Evolutionary conservation across 2,329 filamentous ascomycete genomes (phyloP).

Genomic region (Aspergillus ibericus): DNA sequence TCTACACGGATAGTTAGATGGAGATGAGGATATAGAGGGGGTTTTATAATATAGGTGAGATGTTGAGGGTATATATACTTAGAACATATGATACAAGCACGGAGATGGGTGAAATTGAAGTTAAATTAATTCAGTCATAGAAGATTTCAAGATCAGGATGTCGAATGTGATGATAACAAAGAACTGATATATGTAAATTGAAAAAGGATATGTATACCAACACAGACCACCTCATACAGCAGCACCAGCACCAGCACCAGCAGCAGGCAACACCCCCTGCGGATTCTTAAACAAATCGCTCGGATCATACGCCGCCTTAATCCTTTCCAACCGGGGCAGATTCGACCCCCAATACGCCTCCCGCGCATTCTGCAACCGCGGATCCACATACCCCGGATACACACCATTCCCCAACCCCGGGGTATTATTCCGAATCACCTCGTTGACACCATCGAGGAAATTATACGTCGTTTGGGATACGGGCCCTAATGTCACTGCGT

Average conservation of each 20-base stretch:
- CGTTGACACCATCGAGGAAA: constrained; percentile 53
- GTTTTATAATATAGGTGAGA: too few relatives aligned
- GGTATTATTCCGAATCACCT: constrained; percentile 1
- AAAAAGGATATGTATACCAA: too few relatives aligned
- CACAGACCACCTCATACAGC: too few relatives aligned
- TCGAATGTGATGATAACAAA: too few relatives aligned
- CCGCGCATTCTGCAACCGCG: not conserved
- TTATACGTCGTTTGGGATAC: constrained; percentile 49
- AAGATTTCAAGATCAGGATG: too few relatives aligned
- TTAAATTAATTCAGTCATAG: too few relatives aligned
- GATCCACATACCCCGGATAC: constrained; percentile 3
- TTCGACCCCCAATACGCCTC: constrained; percentile 4
- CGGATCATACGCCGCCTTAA: constrained; percentile 2
- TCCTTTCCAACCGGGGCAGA: not conserved
- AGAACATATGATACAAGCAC: too few relatives aligned
- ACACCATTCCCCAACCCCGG: not conserved
- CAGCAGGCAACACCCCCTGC: constrained; percentile 6
- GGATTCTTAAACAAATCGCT: constrained; percentile 5
- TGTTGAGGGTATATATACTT: too few relatives aligned
- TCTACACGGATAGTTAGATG: too few relatives aligned
- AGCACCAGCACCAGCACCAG: not conserved
- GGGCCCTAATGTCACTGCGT: constrained; percentile 52
- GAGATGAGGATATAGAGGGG: too few relatives aligned
- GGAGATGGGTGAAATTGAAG: too few relatives aligned
- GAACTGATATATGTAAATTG: too few relatives aligned